phyloP scores from a whole-genome alignment of 1,284 basidiomycete species.

The Malassezia japonica region DNA sequence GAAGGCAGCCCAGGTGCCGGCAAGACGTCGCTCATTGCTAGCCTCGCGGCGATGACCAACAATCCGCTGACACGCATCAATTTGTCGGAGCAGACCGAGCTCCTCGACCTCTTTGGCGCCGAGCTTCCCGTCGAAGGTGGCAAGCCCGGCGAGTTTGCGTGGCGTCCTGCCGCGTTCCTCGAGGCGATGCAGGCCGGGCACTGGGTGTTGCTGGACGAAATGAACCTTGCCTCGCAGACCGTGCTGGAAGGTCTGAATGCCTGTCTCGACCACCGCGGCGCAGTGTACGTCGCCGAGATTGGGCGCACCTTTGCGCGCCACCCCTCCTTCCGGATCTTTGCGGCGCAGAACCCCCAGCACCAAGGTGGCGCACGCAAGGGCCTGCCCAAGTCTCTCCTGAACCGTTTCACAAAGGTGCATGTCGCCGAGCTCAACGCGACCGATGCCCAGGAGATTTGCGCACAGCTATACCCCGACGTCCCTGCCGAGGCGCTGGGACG shows the following conservation, averaged over 20 bases:
- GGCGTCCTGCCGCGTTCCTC: constrained; percentile 95
- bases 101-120: constrained; percentile 91
- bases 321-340: constrained; percentile 87
- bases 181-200: constrained; percentile 65
- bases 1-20: constrained; percentile 99
- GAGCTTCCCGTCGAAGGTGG: constrained; percentile 92
- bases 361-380: constrained; percentile 98
- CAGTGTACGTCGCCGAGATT: constrained; percentile 89
- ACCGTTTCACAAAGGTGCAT: constrained; percentile 95
- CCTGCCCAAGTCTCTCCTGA: constrained; percentile 90
- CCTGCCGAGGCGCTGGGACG: constrained; percentile 54
- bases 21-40: constrained; percentile 86
- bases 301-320: constrained; percentile 80
- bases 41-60: constrained; percentile 71
- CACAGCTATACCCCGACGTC: constrained; percentile 62
- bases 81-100: constrained; percentile 94
- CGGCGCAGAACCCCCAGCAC: constrained; percentile 89
- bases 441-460: constrained; percentile 73
- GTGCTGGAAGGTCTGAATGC: constrained; percentile 96
- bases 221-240: constrained; percentile 86
- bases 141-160: constrained; percentile 81
- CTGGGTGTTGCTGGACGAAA: constrained; percentile 95
- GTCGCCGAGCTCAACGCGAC: constrained; percentile 71
- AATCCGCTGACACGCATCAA: constrained; percentile 88
- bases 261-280: constrained; percentile 87